Evolutionary conservation across 2,329 filamentous ascomycete genomes (phyloP).

Genomic region (Incumbomyces lentus): DNA sequence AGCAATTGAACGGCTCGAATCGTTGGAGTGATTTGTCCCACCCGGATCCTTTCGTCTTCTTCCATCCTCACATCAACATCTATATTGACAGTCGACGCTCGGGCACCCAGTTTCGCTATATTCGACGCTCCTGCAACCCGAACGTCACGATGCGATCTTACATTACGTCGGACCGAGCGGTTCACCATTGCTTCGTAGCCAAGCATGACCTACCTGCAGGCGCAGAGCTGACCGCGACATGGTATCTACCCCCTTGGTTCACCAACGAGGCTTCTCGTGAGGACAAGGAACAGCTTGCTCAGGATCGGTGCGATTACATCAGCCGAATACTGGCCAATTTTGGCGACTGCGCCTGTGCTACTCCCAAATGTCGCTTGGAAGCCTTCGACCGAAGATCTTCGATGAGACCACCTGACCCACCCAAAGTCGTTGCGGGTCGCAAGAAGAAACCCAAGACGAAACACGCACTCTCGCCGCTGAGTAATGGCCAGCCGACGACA

Average conservation of each 20-base stretch:
- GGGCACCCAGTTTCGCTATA: slow-evolving; percentile 75
- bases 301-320: slow-evolving; percentile 32
- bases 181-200: slow-evolving; percentile 87
- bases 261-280: slow-evolving; percentile 10
- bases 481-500: slow-evolving; percentile 42
- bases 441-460: slow-evolving; percentile 39
- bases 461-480: slow-evolving; percentile 43
- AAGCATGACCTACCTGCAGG: slow-evolving; percentile 60
- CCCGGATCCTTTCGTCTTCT: slow-evolving; percentile 64
- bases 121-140: slow-evolving; percentile 82
- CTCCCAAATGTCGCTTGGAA: slow-evolving; percentile 30
- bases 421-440: slow-evolving; percentile 35
- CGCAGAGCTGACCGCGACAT: slow-evolving; percentile 39
- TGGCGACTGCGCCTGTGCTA: slow-evolving; percentile 39
- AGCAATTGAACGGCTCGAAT: slow-evolving; percentile 46
- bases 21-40: slow-evolving; percentile 55
- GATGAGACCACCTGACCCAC: slow-evolving; percentile 25
- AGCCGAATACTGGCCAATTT: slow-evolving; percentile 40
- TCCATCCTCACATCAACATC: slow-evolving; percentile 77
- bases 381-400: slow-evolving; percentile 34
- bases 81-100: slow-evolving; percentile 87
- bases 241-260: slow-evolving; percentile 30
- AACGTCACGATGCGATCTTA: slow-evolving; percentile 84
- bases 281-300: slow-evolving; percentile 16
- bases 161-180: slow-evolving; percentile 62